Evolutionary conservation across 164 flowering plant species (phyloP).

Genomic region (grape (Vitis vinifera)): DNA sequence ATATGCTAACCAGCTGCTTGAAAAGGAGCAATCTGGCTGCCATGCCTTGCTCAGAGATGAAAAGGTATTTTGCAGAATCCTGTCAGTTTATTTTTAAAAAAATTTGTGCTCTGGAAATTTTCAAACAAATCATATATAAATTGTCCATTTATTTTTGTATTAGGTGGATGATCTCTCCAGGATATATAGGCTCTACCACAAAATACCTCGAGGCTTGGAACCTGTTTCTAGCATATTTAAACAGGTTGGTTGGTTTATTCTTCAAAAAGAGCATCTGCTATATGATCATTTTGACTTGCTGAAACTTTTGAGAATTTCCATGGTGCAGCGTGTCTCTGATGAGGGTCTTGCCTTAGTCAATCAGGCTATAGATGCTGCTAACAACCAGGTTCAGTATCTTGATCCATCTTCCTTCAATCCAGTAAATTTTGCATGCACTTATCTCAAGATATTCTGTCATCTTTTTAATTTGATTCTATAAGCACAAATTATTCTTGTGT

Average conservation of each 20-base stretch:
- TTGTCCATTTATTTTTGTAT: neutral
- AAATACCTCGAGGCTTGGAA: conserved; percentile 62
- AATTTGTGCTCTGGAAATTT: too few relatives aligned
- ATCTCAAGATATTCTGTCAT: too few relatives aligned
- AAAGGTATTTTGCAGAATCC: conserved; percentile 38
- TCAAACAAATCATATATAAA: too few relatives aligned
- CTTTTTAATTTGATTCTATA: too few relatives aligned
- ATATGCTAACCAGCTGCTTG: conserved; percentile 58
- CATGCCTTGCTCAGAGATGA: conserved; percentile 70
- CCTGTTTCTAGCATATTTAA: conserved; percentile 71
- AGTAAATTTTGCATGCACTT: too few relatives aligned
- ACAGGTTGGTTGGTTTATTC: conserved; percentile 42
- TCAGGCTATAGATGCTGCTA: conserved; percentile 34
- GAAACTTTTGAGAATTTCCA: neutral
- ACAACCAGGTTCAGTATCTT: conserved; percentile 5
- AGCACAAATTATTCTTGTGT: too few relatives aligned
- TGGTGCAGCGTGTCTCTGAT: conserved; percentile 69
- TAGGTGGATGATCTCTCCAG: conserved; percentile 73
- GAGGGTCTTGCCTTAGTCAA: conserved; percentile 53
- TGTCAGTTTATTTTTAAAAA: too few relatives aligned
- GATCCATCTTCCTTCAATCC: too few relatives aligned
- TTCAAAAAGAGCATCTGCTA: neutral
- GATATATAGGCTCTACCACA: conserved; percentile 69
- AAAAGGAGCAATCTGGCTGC: conserved; percentile 80
- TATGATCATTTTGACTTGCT: neutral